phyloP scores from a whole-genome alignment of 164 flowering plant genomes.

The Liriodendron chinense region DNA sequence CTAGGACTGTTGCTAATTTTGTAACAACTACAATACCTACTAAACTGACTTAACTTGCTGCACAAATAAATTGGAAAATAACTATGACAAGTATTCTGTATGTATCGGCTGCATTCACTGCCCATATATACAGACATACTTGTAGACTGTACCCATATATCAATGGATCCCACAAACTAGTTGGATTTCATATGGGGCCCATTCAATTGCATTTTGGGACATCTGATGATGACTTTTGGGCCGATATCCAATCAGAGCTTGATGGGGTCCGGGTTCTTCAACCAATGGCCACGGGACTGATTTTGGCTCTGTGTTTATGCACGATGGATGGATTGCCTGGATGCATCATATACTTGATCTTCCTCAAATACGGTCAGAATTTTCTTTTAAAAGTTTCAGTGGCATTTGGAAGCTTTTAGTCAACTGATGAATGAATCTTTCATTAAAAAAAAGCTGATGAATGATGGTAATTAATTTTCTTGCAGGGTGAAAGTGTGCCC shows the following conservation, averaged over 20 bases:
- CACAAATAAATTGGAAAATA: no score
- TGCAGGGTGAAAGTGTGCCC: slow-evolving; percentile 34
- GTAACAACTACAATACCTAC: no score
- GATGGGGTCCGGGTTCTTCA: neutral
- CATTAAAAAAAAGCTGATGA: neutral
- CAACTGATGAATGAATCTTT: neutral
- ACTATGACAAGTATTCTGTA: neutral
- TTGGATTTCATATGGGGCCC: neutral
- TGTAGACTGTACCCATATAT: neutral
- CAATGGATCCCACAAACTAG: neutral
- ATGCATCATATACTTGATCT: neutral
- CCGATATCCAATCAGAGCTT: neutral
- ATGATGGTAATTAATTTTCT: neutral
- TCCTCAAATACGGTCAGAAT: neutral
- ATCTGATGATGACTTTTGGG: neutral
- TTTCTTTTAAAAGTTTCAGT: neutral
- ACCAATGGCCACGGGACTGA: neutral
- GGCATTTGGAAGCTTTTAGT: neutral
- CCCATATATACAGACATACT: neutral
- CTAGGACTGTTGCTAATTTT: no score
- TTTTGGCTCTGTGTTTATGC: neutral
- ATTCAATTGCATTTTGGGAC: neutral
- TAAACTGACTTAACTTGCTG: no score
- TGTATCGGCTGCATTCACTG: neutral
- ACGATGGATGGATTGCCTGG: neutral